Base-by-base conservation (phyloP, 805 yeast species). In the Candida ulmi region DNA sequence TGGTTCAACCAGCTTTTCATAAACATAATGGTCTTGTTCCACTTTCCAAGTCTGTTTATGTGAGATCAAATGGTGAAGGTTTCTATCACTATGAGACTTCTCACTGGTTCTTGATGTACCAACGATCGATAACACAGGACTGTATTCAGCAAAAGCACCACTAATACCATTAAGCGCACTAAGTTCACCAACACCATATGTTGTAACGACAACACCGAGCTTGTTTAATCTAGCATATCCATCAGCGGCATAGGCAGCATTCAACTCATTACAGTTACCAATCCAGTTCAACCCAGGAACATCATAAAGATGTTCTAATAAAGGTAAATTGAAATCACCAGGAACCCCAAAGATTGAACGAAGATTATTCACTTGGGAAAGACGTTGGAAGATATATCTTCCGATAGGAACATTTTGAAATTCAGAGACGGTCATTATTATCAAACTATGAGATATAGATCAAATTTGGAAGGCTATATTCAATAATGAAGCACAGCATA, bases 151-250 rank as follows among this genome's bases (percentile, higher is more conserved):
- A 62, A 71, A 83, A 1, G 95, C 77, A 27, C 96, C 95, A 26
- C 87, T 72, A 30, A 85, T 69, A 30, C 95, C 96, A 60, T 87
- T 88, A 46, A 88, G 53, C 1, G 95, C 95, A 40, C 88, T 78
- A 40, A 88, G 68, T 60, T 88, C 96, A 33, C 96, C 96, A 16
- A 90, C 96, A 27, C 96, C 96, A 60, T 72, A 85, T 5, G 96
- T 88, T 0, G 71, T 65, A 25, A 65, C 48, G 8, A 65, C 41
- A 19, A 62, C 65, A 16, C 66, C 67, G 9, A 66, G 44, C 0
- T 49, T 47, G 41, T 64, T 65, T 36, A 66, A 41, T 46, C 88
- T 70, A 16, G 93, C 76, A 53, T 87, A 90, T 7, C 96, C 97
- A 58, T 88, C 96, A 9, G 90, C 88, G 11, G 95, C 84, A 61